These are phyloP conservation scores for Liriodendron chinense DNA, from an alignment of 164 flowering plant genomes.

Conservation along the genomic window DNA sequence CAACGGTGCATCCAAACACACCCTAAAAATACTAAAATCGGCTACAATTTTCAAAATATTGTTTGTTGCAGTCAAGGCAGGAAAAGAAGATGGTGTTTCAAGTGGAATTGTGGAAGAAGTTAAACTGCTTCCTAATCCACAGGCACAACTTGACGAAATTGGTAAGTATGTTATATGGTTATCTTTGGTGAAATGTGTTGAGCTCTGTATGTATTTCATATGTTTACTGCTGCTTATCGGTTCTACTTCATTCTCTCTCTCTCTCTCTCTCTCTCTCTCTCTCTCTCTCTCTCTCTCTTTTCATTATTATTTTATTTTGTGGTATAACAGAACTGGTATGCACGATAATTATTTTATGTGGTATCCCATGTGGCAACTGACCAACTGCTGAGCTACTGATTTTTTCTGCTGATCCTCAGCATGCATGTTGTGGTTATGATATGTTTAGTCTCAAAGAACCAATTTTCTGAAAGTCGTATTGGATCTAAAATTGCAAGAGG, in stretches of 20 bases:
- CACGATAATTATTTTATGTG: no score
- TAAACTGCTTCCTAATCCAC: constrained; percentile 18
- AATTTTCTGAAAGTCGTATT: no score
- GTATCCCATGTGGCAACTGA: no score
- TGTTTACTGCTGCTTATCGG: neutral
- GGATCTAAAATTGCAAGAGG: no score
- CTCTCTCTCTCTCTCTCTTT: neutral
- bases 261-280: neutral
- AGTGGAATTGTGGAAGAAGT: constrained; percentile 14
- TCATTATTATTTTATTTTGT: no score
- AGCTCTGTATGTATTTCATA: neutral
- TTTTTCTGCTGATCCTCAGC: neutral
- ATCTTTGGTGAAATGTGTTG: neutral
- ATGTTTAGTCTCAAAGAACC: neutral
- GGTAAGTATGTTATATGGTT: constrained; percentile 23
- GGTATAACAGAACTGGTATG: no score
- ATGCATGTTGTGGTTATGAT: neutral
- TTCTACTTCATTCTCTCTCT: neutral
- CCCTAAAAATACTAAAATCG: neutral
- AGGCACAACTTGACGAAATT: constrained; percentile 25
- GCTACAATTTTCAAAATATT: neutral
- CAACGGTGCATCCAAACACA: neutral
- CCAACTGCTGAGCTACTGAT: no score
- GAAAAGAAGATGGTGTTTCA: constrained; percentile 9
- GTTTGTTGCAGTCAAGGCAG: constrained; percentile 5